Conservation (phyloP, 768 basidiomycete species). For the Pseudohyphozyma bogoriensis region DNA sequence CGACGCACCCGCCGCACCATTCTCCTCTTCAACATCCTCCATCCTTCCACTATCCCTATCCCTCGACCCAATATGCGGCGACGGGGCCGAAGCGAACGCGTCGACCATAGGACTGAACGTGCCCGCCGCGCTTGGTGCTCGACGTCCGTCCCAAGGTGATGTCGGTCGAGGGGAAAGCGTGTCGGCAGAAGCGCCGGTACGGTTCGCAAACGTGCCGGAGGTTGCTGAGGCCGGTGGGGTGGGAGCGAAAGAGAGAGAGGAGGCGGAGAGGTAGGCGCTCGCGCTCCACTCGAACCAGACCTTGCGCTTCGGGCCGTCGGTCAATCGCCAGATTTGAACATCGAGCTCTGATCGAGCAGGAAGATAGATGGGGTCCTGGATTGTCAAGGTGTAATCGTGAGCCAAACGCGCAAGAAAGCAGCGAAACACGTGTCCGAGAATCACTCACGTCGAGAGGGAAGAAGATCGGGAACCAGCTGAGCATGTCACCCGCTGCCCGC, state of each 20-base stretch:
- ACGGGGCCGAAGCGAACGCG: constrained; percentile 26
- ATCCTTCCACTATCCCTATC: constrained; percentile 12
- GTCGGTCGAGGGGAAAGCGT: constrained; percentile 11
- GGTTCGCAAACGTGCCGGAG: not conserved
- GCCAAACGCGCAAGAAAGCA: not conserved
- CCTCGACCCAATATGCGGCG: constrained; percentile 10
- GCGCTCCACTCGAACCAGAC: constrained; percentile 99
- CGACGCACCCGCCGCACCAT: constrained; percentile 19
- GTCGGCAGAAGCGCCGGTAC: not conserved
- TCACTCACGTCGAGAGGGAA: constrained; percentile 75
- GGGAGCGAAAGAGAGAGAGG: constrained; percentile 35
- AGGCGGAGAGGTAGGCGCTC: constrained; percentile 72
- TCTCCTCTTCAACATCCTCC: constrained; percentile 21
- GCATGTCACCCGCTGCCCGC: constrained; percentile 79
- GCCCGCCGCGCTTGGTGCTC: not conserved
- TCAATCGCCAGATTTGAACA: constrained; percentile 88
- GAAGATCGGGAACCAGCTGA: constrained; percentile 98
- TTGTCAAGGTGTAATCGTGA: not conserved
- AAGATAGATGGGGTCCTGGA: constrained; percentile 88
- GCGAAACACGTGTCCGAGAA: constrained; percentile 11
- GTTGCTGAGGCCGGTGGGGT: constrained; percentile 35
- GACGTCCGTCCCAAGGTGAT: not conserved
- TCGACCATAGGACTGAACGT: constrained; percentile 2
- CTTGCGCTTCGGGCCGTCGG: constrained; percentile 57
- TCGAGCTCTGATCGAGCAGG: constrained; percentile 86